These are phyloP conservation scores for Inga laurina DNA, from an alignment of 306 rosid species.

Conservation along the genomic window DNA sequence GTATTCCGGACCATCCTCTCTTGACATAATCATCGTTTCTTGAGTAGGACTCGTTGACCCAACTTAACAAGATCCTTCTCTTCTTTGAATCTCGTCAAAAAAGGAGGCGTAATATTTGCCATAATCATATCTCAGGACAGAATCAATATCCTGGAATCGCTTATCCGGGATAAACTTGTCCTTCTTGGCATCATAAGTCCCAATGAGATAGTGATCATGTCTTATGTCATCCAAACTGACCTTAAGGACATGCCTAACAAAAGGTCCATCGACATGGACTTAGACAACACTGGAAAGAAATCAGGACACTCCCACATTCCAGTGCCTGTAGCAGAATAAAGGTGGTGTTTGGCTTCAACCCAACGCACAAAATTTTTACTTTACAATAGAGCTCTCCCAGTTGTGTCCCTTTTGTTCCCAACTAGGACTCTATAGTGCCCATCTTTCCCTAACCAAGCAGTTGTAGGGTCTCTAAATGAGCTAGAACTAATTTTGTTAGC, in stretches of 20 bases:
- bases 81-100: conserved; percentile 51
- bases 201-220: conserved; percentile 72
- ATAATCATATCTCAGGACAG: conserved; percentile 67
- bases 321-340: conserved; percentile 47
- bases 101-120: conserved; percentile 91
- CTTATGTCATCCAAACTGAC: conserved; percentile 61
- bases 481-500: conserved; percentile 53
- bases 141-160: conserved; percentile 35
- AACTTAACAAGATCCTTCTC: conserved; percentile 73
- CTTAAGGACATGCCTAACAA: conserved; percentile 73
- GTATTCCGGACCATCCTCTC: conserved; percentile 88
- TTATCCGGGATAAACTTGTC: conserved; percentile 58
- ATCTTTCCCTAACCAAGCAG: conserved; percentile 79
- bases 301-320: conserved; percentile 99
- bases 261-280: not conserved
- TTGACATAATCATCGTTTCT: too few species aligned
- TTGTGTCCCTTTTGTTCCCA: conserved; percentile 48
- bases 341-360: conserved; percentile 57
- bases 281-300: conserved; percentile 58
- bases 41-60: conserved; percentile 69
- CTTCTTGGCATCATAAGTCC: conserved; percentile 45
- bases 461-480: conserved; percentile 84
- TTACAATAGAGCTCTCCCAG: conserved; percentile 63
- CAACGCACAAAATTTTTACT: conserved; percentile 68
- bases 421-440: conserved; percentile 56